Percentiles rank a stretch among this genome's conserved stretches.
These are phyloP conservation scores for Massospora cicadina DNA, from an alignment of 371 early-diverging fungal species.

Conservation along the genomic window DNA sequence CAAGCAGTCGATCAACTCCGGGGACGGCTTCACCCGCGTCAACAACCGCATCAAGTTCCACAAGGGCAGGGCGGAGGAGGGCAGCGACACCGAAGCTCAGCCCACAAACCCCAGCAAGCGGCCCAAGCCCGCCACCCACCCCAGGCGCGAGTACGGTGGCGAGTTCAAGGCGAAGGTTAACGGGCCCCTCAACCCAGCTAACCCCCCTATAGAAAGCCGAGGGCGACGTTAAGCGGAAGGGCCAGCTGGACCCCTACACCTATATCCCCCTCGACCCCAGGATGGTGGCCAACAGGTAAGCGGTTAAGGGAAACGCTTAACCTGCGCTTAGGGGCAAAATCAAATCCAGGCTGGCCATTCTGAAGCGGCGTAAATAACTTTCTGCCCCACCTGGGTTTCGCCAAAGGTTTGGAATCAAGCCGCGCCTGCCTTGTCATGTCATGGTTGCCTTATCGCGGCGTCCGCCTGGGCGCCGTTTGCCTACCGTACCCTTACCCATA, in stretches of 20 bases:
- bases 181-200: slow-evolving; percentile 13
- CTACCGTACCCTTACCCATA: too few relatives aligned
- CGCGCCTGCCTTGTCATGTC: too few relatives aligned
- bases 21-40: slow-evolving; percentile 70
- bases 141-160: slow-evolving; percentile 16
- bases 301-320: too few relatives aligned
- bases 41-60: slow-evolving; percentile 76
- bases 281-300: slow-evolving; percentile 9
- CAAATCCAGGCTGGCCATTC: too few relatives aligned
- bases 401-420: too few relatives aligned
- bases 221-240: slow-evolving; percentile 81
- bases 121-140: slow-evolving; percentile 14
- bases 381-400: too few relatives aligned
- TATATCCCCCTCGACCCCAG: slow-evolving; percentile 62
- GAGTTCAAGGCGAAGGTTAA: slow-evolving; percentile 37
- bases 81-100: slow-evolving; percentile 35
- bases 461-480: too few relatives aligned
- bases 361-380: too few relatives aligned
- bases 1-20: slow-evolving; percentile 52
- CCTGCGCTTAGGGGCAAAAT: too few relatives aligned
- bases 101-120: slow-evolving; percentile 20
- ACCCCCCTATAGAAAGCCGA: slow-evolving; percentile 44
- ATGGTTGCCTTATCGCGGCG: too few relatives aligned
- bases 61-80: slow-evolving; percentile 32
- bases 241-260: slow-evolving; percentile 83